Conservation (phyloP, 169 alveolate genomes). For the Plasmodium malariae region DNA sequence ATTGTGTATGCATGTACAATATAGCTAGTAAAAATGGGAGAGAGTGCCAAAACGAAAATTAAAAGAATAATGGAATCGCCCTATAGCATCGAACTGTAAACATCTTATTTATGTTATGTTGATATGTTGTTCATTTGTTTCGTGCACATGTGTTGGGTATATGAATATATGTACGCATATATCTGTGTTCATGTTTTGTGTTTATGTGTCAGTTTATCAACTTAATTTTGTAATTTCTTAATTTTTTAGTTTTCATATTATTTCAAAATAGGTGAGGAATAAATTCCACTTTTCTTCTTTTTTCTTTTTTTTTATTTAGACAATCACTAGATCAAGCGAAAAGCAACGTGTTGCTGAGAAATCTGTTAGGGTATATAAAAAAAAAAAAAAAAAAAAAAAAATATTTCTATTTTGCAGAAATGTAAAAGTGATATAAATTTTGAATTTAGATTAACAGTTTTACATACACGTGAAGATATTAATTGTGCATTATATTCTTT, state of each 20-base stretch:
- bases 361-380: slow-evolving; percentile 35
- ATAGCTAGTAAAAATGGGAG: slow-evolving; percentile 19
- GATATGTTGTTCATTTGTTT: not conserved
- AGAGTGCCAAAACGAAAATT: slow-evolving; percentile 18
- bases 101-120: not conserved
- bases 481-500: no score
- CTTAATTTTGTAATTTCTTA: no score
- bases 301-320: slow-evolving; percentile 25
- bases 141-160: not conserved
- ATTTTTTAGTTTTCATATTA: not conserved
- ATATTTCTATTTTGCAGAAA: not conserved
- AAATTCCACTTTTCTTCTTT: not conserved
- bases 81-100: slow-evolving; percentile 42
- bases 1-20: no score
- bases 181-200: not conserved
- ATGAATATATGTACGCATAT: not conserved
- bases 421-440: no score
- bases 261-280: no score
- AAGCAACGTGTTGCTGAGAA: slow-evolving; percentile 16
- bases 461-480: no score
- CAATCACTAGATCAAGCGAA: slow-evolving; percentile 39
- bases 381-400: slow-evolving; percentile 38
- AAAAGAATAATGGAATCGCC: slow-evolving; percentile 66
- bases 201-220: not conserved
- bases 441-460: no score